Base-by-base conservation (phyloP, 805 yeast species). In the Peterozyma xylosa region DNA sequence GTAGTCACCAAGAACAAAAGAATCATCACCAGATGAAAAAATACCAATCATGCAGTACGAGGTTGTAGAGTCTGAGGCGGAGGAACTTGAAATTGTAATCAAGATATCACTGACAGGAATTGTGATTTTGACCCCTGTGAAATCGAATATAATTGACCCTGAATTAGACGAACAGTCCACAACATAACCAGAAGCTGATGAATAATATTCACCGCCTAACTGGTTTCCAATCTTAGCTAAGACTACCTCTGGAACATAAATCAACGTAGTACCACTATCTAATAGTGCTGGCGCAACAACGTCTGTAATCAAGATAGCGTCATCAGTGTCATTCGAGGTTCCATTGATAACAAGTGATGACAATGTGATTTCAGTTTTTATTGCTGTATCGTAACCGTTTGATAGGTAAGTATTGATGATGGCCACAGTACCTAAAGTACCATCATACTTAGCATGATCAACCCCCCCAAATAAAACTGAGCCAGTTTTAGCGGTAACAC, bases 391-490 rank as follows among this genome's bases (percentile, higher is more conserved):
- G 53, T 63, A 70, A 14, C 70, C 70, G 16, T 29, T 38, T 14
- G 51, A 29, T 30, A 50, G 51, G 21, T 60, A 52, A 9, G 71
- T 58, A 58, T 79, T 78, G 47, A 76, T 64, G 35, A 78, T 50
- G 27, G 82, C 81, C 7, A 82, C 56, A 1, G 76, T 61, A 30
- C 67, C 58, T 33, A 81, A 57, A 30, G 57, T 49, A 13, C 88
- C 89, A 0, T 60, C 43, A 57, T 76, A 81, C 60, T 82, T 82
- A 34, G 76, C 70, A 47, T 72, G 74, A 54, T 84, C 91, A 27
- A 80, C 71, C 30, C 82, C 93, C 39, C 93, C 91, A 64, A 85
- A 85, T 40, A 84, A 58, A 16, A 84, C 66, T n/a, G 70, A 60
- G 5, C 88, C 90, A 1, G 64, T 48, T 4, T 53, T 38, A 21